Percentiles rank a stretch among this genome's conserved stretches.
Evolutionary conservation across 768 basidiomycete genomes (phyloP).

Genomic region (Dacryopinax spathularia): DNA sequence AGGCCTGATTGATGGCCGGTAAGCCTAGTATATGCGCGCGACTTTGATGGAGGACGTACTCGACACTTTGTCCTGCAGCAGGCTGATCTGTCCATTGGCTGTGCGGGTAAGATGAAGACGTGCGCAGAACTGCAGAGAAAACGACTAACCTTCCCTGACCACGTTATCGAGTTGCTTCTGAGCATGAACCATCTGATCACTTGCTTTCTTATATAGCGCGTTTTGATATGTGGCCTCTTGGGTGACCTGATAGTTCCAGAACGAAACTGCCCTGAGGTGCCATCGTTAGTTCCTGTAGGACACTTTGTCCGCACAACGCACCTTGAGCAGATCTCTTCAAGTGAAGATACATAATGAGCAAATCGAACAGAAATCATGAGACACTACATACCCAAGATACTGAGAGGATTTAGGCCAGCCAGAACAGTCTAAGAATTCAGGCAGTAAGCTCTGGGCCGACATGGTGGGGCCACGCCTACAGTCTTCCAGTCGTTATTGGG

Average conservation of each 20-base stretch:
- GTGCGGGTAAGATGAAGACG: neutral
- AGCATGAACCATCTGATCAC: constrained; percentile 66
- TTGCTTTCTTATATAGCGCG: constrained; percentile 64
- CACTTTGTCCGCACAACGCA: constrained; percentile 19
- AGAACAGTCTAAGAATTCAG: constrained; percentile 78
- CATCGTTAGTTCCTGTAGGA: neutral
- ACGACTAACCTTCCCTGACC: constrained; percentile 59
- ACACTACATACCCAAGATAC: constrained; percentile 31
- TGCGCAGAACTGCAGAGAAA: neutral
- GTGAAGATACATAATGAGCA: neutral
- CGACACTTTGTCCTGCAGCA: constrained; percentile 53
- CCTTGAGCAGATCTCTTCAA: constrained; percentile 71
- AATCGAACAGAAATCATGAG: neutral
- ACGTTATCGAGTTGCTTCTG: constrained; percentile 80
- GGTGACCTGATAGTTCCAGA: constrained; percentile 83
- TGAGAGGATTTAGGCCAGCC: constrained; percentile 61
- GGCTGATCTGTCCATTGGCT: constrained; percentile 66
- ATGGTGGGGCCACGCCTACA: constrained; percentile 34
- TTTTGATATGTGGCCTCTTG: constrained; percentile 81
- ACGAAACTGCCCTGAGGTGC: constrained; percentile 54
- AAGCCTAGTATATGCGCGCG: neutral
- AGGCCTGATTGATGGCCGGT: constrained; percentile 34
- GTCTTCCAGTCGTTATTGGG: constrained; percentile 88
- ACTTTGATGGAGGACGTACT: constrained; percentile 32
- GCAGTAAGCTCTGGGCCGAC: no score